Base-by-base conservation (phyloP, 345 rosid genomes). In the Ceriops tagal region DNA sequence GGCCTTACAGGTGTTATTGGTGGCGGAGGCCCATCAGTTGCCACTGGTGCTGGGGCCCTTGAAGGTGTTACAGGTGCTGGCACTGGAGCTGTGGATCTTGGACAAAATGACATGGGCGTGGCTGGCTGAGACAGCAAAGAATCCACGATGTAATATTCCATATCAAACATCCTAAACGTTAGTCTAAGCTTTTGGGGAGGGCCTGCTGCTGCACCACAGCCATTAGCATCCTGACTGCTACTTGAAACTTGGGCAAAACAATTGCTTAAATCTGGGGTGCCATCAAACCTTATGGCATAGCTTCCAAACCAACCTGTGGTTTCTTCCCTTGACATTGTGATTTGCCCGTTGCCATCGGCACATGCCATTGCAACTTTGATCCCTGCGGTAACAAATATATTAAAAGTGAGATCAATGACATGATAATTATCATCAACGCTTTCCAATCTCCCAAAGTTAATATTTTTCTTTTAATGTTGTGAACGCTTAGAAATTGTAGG, bases 111-210 rank as follows among this genome's bases (percentile, higher is more conserved):
- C 89, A 84, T 75, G 16, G 95, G 91, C 60, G 75, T 77, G 60
- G 75, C 63, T 39, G 98, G 98, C 75, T 91, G 86, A 61, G 98
- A 64, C 31, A 89, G 86, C 82, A 91, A 80, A 1, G 91, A 69
- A 80, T 85, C 87, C 18, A 77, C 89, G 32, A 26, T 61, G 66
- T 84, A 93, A 47, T 78, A 61, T 71, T 82, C 91, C 80, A 81
- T 73, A 20, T 77, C 87, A 61, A 88, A 91, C 72, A 89, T 53
- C 15, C 83, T 79, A 62, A 86, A 88, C 52, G 73, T 51, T 30
- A 89, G 88, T 67, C 64, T 78, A 9, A 84, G 89, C 71, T 71
- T 80, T 66, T 84, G 85, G 15, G 89, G 71, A 73, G 95, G 88
- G 64, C 97, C 90, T 31, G 89, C 84, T 32, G 84, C 73, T 68